Evolutionary conservation across 179 eudicot genomes (phyloP).

Genomic region (Camellia oleifera): DNA sequence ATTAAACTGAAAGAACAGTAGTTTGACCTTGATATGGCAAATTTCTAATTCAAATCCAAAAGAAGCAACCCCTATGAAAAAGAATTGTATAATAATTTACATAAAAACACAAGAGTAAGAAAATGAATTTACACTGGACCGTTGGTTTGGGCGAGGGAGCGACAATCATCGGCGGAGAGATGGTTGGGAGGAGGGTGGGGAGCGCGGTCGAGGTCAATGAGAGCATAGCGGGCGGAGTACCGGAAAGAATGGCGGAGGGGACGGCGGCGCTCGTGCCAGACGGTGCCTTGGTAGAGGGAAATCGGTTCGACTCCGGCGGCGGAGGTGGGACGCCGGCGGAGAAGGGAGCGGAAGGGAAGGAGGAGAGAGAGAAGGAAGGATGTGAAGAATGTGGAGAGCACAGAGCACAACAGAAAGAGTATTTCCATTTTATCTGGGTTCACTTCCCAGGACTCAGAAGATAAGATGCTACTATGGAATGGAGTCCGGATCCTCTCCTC

Average conservation of each 20-base stretch:
- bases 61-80: not conserved
- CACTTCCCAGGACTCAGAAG: too few species aligned
- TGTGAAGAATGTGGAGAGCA: slow-evolving; percentile 34
- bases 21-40: not conserved
- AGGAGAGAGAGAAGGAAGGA: slow-evolving; percentile 37
- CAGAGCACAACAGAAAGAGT: slow-evolving; percentile 53
- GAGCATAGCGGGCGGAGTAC: slow-evolving; percentile 76
- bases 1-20: too few species aligned
- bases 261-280: slow-evolving; percentile 89
- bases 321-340: slow-evolving; percentile 4
- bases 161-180: slow-evolving; percentile 47
- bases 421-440: slow-evolving; percentile 44
- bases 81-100: not conserved
- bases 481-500: too few species aligned
- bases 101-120: not conserved
- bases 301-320: slow-evolving; percentile 18
- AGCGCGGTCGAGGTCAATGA: slow-evolving; percentile 58
- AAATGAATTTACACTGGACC: slow-evolving; percentile 66
- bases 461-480: too few species aligned
- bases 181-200: slow-evolving; percentile 32
- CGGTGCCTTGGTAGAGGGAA: slow-evolving; percentile 68
- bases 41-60: not conserved
- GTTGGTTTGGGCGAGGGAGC: slow-evolving; percentile 43
- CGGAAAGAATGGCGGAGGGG: slow-evolving; percentile 78
- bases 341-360: slow-evolving; percentile 29